Percentiles rank a stretch among this genome's conserved stretches.
Evolutionary conservation across 2,329 filamentous ascomycete species (phyloP).

Genomic region (Fonsecaea pugnacius): DNA sequence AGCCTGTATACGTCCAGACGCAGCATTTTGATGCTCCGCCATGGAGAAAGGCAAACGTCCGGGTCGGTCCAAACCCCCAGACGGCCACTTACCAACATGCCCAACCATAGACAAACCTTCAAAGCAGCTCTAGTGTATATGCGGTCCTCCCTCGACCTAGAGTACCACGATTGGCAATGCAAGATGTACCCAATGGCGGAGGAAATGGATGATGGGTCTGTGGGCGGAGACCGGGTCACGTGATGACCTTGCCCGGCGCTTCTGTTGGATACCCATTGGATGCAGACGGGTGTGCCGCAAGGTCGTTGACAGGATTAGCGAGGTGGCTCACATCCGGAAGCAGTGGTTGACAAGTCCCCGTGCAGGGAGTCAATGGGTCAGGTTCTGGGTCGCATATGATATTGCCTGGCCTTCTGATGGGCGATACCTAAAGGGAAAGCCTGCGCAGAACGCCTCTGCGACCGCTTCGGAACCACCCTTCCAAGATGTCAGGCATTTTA

Average conservation of each 20-base stretch:
- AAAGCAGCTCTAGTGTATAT: slow-evolving; percentile 2
- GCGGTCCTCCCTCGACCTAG: neutral
- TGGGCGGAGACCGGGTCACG: neutral
- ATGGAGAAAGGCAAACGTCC: slow-evolving; percentile 6
- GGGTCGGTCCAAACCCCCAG: slow-evolving; percentile 2
- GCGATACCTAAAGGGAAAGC: neutral
- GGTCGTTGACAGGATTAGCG: slow-evolving; percentile 7
- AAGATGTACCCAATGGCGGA: slow-evolving; percentile 2
- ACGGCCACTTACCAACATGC: slow-evolving; percentile 11
- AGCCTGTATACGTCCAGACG: neutral
- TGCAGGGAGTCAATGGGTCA: slow-evolving; percentile 7
- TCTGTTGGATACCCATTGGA: slow-evolving; percentile 12
- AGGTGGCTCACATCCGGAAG: slow-evolving; percentile 2
- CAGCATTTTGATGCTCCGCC: slow-evolving; percentile 22
- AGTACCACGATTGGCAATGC: slow-evolving; percentile 6
- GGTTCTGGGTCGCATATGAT: slow-evolving; percentile 13
- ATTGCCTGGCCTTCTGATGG: slow-evolving; percentile 2
- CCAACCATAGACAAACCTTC: slow-evolving; percentile 13
- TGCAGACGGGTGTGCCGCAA: neutral
- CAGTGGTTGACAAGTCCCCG: slow-evolving; percentile 5
- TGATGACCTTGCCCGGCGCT: slow-evolving; percentile 15
- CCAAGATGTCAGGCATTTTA: neutral
- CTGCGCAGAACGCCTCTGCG: slow-evolving; percentile 10
- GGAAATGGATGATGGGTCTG: slow-evolving; percentile 1
- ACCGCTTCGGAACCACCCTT: slow-evolving; percentile 7